Conservation (phyloP, 148 eudicot genomes). For the Simmondsia chinensis region DNA sequence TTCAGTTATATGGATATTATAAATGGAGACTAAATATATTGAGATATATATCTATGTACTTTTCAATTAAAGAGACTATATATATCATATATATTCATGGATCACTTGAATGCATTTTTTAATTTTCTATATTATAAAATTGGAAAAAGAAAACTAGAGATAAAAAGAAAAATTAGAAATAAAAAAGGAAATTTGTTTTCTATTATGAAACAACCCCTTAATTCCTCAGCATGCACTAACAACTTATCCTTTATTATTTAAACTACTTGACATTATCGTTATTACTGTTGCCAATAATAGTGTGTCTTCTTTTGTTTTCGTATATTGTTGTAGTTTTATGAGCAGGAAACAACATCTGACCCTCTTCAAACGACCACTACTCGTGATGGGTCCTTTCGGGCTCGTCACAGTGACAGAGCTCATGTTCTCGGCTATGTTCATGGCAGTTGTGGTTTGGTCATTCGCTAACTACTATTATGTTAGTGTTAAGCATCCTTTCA, state of each 20-base stretch:
- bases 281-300: neutral
- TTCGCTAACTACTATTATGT: slow-evolving; percentile 29
- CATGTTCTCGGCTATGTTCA: slow-evolving; percentile 25
- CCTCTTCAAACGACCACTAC: slow-evolving; percentile 25
- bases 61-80: too few relatives aligned
- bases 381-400: slow-evolving; percentile 39
- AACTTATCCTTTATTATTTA: neutral
- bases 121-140: too few relatives aligned
- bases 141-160: too few relatives aligned
- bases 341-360: slow-evolving; percentile 8
- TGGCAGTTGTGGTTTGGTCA: slow-evolving; percentile 39
- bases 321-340: slow-evolving; percentile 5
- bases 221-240: too few relatives aligned
- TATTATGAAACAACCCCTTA: too few relatives aligned
- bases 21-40: too few relatives aligned
- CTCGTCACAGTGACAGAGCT: slow-evolving; percentile 34
- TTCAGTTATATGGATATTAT: too few relatives aligned
- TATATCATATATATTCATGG: too few relatives aligned
- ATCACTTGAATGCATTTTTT: too few relatives aligned
- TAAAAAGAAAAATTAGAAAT: too few relatives aligned
- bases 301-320: neutral
- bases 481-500: slow-evolving; percentile 28
- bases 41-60: too few relatives aligned
- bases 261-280: neutral
- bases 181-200: too few relatives aligned